A percentile compares a stretch with the other conserved stretches of the same genome.
Evolutionary conservation across 768 basidiomycete species (phyloP).

Genomic region (Xanthoconium stramineum): DNA sequence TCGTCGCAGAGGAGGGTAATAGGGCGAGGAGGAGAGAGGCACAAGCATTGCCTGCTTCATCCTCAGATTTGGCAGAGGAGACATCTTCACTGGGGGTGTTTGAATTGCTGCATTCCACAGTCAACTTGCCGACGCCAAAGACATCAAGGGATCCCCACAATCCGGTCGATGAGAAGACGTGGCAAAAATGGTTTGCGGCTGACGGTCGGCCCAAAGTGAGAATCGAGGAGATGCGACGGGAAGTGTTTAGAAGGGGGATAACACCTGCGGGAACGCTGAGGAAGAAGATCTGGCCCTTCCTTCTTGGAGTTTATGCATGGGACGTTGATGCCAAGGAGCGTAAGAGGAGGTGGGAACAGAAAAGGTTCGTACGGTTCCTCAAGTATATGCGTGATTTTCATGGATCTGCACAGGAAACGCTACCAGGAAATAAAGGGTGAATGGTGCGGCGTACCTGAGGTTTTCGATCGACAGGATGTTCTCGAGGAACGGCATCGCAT

Average conservation of each 20-base stretch:
- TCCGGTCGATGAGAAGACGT: conserved; percentile 71
- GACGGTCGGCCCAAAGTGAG: conserved; percentile 66
- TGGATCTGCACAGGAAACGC: conserved; percentile 43
- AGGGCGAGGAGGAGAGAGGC: conserved; percentile 79
- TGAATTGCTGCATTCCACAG: conserved; percentile 75
- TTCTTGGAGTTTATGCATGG: conserved; percentile 86
- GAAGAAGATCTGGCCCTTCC: conserved; percentile 84
- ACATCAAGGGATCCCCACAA: conserved; percentile 75
- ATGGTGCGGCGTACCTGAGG: conserved; percentile 83
- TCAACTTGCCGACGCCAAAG: conserved; percentile 79
- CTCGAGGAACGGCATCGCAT: conserved; percentile 91
- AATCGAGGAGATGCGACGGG: conserved; percentile 66
- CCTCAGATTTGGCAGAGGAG: conserved; percentile 53
- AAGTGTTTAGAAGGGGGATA: conserved; percentile 78
- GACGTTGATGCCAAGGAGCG: conserved; percentile 61
- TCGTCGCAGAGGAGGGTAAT: conserved; percentile 98
- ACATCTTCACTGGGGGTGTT: conserved; percentile 81
- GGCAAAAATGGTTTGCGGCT: conserved; percentile 75
- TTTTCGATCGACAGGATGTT: conserved; percentile 76
- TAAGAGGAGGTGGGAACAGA: conserved; percentile 55
- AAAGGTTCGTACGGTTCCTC: conserved; percentile 43
- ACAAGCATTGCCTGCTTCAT: conserved; percentile 56
- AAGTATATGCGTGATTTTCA: conserved; percentile 4
- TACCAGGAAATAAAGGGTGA: conserved; percentile 72
- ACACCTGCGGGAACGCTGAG: conserved; percentile 51